Evolutionary conservation across 176 grass and related monocot genomes (phyloP).

Genomic region (Neostapfia colusana): DNA sequence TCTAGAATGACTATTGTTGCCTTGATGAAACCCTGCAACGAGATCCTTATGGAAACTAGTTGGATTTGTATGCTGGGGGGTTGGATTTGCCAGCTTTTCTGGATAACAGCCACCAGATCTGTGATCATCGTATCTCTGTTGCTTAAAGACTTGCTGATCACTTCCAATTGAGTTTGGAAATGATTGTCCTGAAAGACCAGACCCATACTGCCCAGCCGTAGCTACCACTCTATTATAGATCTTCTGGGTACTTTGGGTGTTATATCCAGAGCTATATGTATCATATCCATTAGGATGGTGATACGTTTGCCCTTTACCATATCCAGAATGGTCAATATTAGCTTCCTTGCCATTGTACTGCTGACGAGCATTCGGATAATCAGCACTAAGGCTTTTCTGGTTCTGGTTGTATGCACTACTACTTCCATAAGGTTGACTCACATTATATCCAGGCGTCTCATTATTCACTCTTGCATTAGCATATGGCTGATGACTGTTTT

Average conservation of each 20-base stretch:
- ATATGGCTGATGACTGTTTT: constrained; percentile 37
- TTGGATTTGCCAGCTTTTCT: constrained; percentile 22
- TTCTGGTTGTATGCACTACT: constrained; percentile 27
- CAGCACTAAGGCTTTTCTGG: constrained; percentile 15
- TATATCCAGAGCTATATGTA: constrained; percentile 35
- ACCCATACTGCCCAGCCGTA: constrained; percentile 38
- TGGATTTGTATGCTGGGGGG: constrained; percentile 39
- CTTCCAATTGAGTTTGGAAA: constrained; percentile 33
- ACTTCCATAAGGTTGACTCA: constrained; percentile 35
- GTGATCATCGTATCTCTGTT: constrained; percentile 37
- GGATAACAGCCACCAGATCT: constrained; percentile 29
- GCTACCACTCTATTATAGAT: constrained; percentile 6
- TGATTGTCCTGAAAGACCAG: constrained; percentile 34
- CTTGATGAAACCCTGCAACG: constrained; percentile 44
- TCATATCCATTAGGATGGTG: constrained; percentile 14
- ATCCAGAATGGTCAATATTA: constrained; percentile 28
- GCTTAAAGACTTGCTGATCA: constrained; percentile 41
- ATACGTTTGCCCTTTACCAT: constrained; percentile 22
- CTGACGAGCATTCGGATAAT: constrained; percentile 27
- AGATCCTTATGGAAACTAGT: constrained; percentile 35
- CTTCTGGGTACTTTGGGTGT: constrained; percentile 25
- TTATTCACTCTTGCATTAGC: constrained; percentile 25
- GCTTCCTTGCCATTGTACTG: constrained; percentile 23
- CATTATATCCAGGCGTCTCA: constrained; percentile 33
- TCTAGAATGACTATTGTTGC: constrained; percentile 37